Percentiles rank a stretch among this genome's conserved stretches.
Evolutionary conservation across 345 rosid species (phyloP).

Genomic region (Bruguiera sexangula): DNA sequence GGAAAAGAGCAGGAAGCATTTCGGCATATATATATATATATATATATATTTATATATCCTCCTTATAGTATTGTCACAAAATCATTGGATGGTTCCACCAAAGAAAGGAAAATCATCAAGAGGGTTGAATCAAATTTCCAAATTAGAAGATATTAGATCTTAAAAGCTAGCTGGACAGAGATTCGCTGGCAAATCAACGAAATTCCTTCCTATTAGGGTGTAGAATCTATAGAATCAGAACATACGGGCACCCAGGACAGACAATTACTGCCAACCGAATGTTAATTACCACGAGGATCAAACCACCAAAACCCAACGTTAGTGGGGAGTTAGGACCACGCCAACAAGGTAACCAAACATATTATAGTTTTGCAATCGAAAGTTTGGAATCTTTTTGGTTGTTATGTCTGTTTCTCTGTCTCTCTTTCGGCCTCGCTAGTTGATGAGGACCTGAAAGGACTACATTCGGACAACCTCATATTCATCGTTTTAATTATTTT

Average conservation of each 20-base stretch:
- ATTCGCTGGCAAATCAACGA: neutral
- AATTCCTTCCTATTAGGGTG: neutral
- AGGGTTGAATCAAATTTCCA: no score
- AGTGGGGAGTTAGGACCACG: neutral
- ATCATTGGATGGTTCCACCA: no score
- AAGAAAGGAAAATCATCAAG: no score
- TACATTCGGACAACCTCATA: neutral
- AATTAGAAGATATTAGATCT: no score
- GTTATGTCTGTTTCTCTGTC: neutral
- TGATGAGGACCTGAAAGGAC: conserved; percentile 2
- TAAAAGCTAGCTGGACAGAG: no score
- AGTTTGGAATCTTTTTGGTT: neutral
- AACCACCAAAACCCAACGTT: neutral
- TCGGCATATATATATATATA: no score
- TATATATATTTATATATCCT: no score
- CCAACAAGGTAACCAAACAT: conserved; percentile 11
- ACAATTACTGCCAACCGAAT: neutral
- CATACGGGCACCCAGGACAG: conserved; percentile 1
- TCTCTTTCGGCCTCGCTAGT: neutral
- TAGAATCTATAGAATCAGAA: conserved; percentile 3
- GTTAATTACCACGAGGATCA: neutral
- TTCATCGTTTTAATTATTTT: neutral
- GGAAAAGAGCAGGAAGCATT: no score
- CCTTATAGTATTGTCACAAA: no score
- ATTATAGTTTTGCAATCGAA: conserved; percentile 8